Conservation (phyloP, 805 yeast species). For the Clavispora phyllophila region DNA sequence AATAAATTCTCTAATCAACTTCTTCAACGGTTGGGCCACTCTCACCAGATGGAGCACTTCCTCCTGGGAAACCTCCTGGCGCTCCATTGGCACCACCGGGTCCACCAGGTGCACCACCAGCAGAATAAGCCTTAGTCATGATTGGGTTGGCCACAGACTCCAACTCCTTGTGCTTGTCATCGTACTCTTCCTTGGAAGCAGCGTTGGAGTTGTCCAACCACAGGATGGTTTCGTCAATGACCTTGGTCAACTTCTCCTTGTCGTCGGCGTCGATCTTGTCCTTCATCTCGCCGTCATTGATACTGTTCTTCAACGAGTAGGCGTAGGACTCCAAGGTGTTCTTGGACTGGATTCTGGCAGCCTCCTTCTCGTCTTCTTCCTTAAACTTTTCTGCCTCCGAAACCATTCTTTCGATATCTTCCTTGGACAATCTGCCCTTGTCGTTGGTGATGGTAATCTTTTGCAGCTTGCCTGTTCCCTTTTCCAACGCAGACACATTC, state of each 20-base stretch:
- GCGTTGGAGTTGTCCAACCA: constrained; percentile 38
- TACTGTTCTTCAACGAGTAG: constrained; percentile 71
- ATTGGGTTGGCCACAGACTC: constrained; percentile 38
- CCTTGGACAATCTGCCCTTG: constrained; percentile 89
- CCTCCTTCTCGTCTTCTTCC: constrained; percentile 80
- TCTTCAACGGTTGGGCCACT: constrained; percentile 17
- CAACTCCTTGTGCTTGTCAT: constrained; percentile 38
- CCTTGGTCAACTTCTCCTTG: constrained; percentile 8
- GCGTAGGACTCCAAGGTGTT: constrained; percentile 87
- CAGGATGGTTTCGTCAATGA: constrained; percentile 11
- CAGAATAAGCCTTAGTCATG: constrained; percentile 30
- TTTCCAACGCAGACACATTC: constrained; percentile 83
- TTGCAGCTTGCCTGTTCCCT: constrained; percentile 90
- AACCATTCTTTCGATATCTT: constrained; percentile 95
- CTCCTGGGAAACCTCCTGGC: constrained; percentile 10
- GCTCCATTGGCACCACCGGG: constrained; percentile 22
- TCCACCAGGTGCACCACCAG: constrained; percentile 21
- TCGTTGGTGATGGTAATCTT: constrained; percentile 90
- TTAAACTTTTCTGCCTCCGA: constrained; percentile 95
- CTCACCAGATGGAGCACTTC: constrained; percentile 20
- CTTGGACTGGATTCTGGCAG: constrained; percentile 83
- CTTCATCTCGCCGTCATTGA: constrained; percentile 26
- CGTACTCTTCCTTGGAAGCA: constrained; percentile 38
- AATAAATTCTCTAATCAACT: constrained; percentile 5
- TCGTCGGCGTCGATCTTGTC: constrained; percentile 17